These are phyloP conservation scores for Discostella pseudostelligera DNA, from an alignment of 108 stramenopile genomes.

Conservation along the genomic window DNA sequence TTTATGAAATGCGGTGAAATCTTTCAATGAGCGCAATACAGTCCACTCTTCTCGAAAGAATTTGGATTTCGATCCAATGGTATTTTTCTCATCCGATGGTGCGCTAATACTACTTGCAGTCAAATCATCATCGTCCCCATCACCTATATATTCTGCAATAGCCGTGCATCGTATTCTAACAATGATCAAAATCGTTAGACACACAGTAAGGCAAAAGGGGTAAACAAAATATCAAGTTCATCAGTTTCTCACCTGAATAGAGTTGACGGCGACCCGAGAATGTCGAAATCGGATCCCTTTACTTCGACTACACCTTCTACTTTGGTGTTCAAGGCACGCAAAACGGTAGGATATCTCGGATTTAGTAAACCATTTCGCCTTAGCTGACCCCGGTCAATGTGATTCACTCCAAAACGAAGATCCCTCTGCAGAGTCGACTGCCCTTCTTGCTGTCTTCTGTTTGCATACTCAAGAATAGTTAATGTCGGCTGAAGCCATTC, in stretches of 20 bases:
- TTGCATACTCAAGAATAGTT: slow-evolving; percentile 70
- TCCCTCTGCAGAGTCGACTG: slow-evolving; percentile 69
- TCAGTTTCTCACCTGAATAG: slow-evolving; percentile 37
- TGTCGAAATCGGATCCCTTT: slow-evolving; percentile 48
- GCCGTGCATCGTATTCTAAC: slow-evolving; percentile 67
- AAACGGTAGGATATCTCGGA: slow-evolving; percentile 70
- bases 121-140: slow-evolving; percentile 41
- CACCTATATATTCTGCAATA: slow-evolving; percentile 51
- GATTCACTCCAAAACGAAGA: slow-evolving; percentile 78
- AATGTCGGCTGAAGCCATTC: slow-evolving; percentile 65
- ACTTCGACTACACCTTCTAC: slow-evolving; percentile 66
- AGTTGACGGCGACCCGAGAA: slow-evolving; percentile 40
- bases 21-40: slow-evolving; percentile 72
- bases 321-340: slow-evolving; percentile 53
- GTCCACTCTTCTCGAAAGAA: slow-evolving; percentile 80
- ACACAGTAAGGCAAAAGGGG: too few species aligned
- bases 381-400: slow-evolving; percentile 79
- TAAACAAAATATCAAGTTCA: too few species aligned
- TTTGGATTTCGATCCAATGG: slow-evolving; percentile 11
- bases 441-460: slow-evolving; percentile 52
- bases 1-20: slow-evolving; percentile 82
- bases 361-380: slow-evolving; percentile 73
- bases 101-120: slow-evolving; percentile 10
- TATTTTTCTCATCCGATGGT: slow-evolving; percentile 12
- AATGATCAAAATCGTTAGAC: too few species aligned